Evolutionary conservation across 495 filamentous ascomycete genomes (phyloP), one percentile per base, ranked within the genome.

Genomic region (Melanomma pulvis-pyrius): DNA sequence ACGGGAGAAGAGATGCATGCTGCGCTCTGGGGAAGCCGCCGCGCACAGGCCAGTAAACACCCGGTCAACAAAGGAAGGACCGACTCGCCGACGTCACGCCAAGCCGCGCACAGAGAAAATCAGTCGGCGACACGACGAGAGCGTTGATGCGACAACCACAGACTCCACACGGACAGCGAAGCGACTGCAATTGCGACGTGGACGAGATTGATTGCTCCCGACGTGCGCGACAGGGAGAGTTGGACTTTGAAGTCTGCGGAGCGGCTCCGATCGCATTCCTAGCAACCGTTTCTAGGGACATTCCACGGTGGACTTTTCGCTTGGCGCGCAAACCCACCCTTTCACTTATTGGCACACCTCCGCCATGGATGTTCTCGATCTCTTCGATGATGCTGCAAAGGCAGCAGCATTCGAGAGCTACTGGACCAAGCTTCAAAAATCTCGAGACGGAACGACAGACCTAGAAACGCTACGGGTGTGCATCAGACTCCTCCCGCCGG

Each of bases 1-100:
- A 74, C 80, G 77, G 74, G 82, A 77, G 79, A 76, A 74, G 75
- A 72, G 59, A 80, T 79, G 73, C 82, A 80, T 78, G 15, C 6
- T 17, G 44, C 44, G 15, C 15, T 47, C 17, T n/a, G 5, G 44
- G 44, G 44, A 47, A 47, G 44, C 6, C 15, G 44, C 44, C 15
- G 30, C 12, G 39, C 39, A 44, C 39, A 15, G 39, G 39, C 39
- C 30, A 34, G 39, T 44, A 44, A 44, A 44, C 39, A 44, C 4
- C 39, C 39, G n/a, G 39, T 44, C 39, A 44, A 44, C 39, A 44
- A 44, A 15, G 5, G 39, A 44, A 44, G 39, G 8, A 15, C 39
- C 39, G 39, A 30, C 32, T 36, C 25, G 58, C 58, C 58, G 58
- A 44, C 39, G 39, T 44, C 39, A 44, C 39, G 8, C 8, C 39